Evolutionary conservation across 345 rosid genomes (phyloP).

Genomic region (Erysimum cheiranthoides): DNA sequence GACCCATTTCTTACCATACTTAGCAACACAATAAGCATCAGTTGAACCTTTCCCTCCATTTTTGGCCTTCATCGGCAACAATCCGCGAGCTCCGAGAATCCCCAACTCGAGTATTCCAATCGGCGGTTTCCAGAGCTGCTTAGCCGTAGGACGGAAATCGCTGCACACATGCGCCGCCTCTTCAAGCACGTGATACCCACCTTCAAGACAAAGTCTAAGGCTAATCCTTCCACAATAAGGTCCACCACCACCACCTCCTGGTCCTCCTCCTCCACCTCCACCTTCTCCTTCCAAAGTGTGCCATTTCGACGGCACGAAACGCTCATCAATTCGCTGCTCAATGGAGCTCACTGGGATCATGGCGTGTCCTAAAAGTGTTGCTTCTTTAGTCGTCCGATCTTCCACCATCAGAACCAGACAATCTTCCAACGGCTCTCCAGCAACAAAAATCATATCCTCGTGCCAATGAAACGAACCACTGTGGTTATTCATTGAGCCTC

Average conservation of each 20-base stretch:
- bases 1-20: conserved; percentile 98
- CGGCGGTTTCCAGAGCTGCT: conserved; percentile 97
- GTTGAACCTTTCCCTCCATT: conserved; percentile 82
- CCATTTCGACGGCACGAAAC: conserved; percentile 79
- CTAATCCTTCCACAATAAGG: conserved; percentile 73
- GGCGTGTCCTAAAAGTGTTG: conserved; percentile 59
- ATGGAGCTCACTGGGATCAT: conserved; percentile 72
- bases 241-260: conserved; percentile 36
- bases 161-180: conserved; percentile 99
- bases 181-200: conserved; percentile 98
- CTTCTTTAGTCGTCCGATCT: conserved; percentile 75
- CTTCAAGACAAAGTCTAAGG: conserved; percentile 83
- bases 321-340: conserved; percentile 83
- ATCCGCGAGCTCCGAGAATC: conserved; percentile 88
- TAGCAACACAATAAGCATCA: conserved; percentile 92
- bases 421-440: conserved; percentile 92
- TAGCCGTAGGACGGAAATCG: conserved; percentile 94
- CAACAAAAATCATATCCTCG: conserved; percentile 88
- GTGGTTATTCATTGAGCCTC: conserved; percentile 79
- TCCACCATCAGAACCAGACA: conserved; percentile 68
- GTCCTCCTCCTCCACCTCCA: conserved; percentile 33
- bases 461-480: conserved; percentile 82
- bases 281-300: conserved; percentile 54
- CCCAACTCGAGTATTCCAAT: conserved; percentile 88
- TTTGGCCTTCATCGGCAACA: conserved; percentile 86